Conservation (phyloP, 352 stramenopile species). For the Phytophthora pistaciae region DNA sequence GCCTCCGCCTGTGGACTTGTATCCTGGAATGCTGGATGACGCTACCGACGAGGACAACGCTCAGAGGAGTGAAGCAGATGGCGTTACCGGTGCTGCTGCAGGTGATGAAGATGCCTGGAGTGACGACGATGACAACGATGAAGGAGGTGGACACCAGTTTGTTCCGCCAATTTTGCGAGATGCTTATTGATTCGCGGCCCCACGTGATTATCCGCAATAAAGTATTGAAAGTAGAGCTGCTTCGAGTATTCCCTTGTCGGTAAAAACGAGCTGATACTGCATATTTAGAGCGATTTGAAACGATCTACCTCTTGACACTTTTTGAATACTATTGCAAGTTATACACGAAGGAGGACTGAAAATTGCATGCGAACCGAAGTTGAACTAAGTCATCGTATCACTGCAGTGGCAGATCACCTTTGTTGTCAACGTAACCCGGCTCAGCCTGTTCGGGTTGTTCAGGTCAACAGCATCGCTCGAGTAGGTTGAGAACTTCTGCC, state of each 20-base stretch:
- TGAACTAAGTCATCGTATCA: too few species aligned
- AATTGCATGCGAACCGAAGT: too few species aligned
- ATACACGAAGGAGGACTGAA: too few species aligned
- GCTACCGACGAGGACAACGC: neutral
- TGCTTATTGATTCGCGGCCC: slow-evolving; percentile 21
- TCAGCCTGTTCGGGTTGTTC: too few species aligned
- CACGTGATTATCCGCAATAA: too few species aligned
- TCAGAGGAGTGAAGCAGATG: slow-evolving; percentile 5
- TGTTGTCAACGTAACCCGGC: too few species aligned
- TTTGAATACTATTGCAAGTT: too few species aligned
- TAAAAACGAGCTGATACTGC: neutral
- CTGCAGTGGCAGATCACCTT: too few species aligned
- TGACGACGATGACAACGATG: slow-evolving; percentile 50
- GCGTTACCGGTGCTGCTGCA: slow-evolving; percentile 18
- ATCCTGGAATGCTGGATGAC: slow-evolving; percentile 25
- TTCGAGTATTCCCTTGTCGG: neutral
- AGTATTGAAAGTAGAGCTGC: neutral
- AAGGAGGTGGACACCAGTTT: slow-evolving; percentile 45
- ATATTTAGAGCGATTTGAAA: too few species aligned
- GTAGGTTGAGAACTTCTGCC: too few species aligned
- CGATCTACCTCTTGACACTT: too few species aligned
- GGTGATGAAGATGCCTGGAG: slow-evolving; percentile 64
- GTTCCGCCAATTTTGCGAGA: slow-evolving; percentile 72
- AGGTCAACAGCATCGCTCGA: too few species aligned
- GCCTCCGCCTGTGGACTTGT: slow-evolving; percentile 39